Base-by-base conservation (phyloP, 768 basidiomycete species). In the Suillus luteus region DNA sequence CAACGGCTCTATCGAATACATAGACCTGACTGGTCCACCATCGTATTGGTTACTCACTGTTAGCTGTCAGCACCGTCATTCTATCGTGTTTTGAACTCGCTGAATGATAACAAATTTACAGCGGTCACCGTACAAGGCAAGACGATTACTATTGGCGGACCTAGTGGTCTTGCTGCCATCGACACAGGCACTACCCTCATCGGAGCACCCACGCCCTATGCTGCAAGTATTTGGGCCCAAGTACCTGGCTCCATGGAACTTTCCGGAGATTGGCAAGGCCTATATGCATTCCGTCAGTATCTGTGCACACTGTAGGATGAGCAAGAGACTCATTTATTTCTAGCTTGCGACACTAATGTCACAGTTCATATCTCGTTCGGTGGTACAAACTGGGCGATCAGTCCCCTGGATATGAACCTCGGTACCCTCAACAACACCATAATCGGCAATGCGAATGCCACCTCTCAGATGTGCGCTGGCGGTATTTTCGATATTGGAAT, bases 131-230 rank as follows among this genome's bases (percentile, higher is more conserved):
- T 92, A 7, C 82, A 88, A 65, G 86, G 87, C 3, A 76, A 81
- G 1, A 63, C 73, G 0, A 73, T 91, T 12, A 51, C 71, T 0
- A 70, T 90, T 15, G 63, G 83, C 1, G 75, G 79, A 1, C 83
- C 81, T 31, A 59, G 67, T 38, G 62, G 76, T 0, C 71, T 88
- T 10, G 83, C 90, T 17, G 95, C 95, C 11, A 97, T 99, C 64
- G 96, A 99, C 71, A 97, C 95, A 0, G 96, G 96, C 24, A 98
- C 96, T 0, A 96, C 95, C 3, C 84, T 98, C 62, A 91, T 99
- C 64, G 96, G 92, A 24, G 96, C 89, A 0, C 96, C 96, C 0
- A 75, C 86, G 0, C 73, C 66, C 1, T 83, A 86, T 46, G 87
- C 92, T 7, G 63, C 74, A 22, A 75, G 80, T 19, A 81, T 99